Percentiles rank a stretch among this genome's conserved stretches.
Evolutionary conservation across 495 filamentous ascomycete genomes (phyloP).

Genomic region (Neurospora intermedia): DNA sequence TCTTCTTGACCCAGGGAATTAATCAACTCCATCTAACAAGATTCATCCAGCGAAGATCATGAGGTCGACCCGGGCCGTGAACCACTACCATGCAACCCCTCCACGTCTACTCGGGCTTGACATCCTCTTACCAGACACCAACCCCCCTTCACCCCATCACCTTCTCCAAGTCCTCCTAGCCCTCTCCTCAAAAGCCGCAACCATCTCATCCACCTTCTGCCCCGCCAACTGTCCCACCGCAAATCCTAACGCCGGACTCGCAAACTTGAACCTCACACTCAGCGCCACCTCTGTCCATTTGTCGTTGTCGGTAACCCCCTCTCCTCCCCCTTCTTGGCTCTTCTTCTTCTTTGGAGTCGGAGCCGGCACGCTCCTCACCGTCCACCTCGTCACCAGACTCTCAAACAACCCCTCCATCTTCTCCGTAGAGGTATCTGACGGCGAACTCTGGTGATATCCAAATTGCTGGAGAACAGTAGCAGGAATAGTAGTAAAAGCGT

Average conservation of each 20-base stretch:
- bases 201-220: conserved; percentile 76
- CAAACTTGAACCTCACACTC: conserved; percentile 68
- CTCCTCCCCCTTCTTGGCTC: conserved; percentile 2
- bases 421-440: neutral
- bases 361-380: conserved; percentile 33
- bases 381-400: conserved; percentile 70
- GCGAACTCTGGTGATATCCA: conserved; percentile 12
- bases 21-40: neutral
- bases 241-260: conserved; percentile 71
- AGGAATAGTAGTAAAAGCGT: conserved; percentile 33
- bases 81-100: too few species aligned
- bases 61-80: neutral
- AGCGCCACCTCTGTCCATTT: conserved; percentile 62
- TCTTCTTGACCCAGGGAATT: neutral
- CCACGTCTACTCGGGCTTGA: neutral
- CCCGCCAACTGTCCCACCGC: conserved; percentile 71
- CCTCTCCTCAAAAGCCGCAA: conserved; percentile 83
- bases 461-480: conserved; percentile 26
- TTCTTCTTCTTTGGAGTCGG: neutral
- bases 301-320: conserved; percentile 16
- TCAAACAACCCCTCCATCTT: conserved; percentile 52
- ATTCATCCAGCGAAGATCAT: neutral
- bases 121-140: neutral
- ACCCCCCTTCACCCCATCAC: neutral
- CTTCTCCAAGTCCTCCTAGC: conserved; percentile 48